phyloP scores from a whole-genome alignment of 140 eudicot species.

The Anethum foeniculum region DNA sequence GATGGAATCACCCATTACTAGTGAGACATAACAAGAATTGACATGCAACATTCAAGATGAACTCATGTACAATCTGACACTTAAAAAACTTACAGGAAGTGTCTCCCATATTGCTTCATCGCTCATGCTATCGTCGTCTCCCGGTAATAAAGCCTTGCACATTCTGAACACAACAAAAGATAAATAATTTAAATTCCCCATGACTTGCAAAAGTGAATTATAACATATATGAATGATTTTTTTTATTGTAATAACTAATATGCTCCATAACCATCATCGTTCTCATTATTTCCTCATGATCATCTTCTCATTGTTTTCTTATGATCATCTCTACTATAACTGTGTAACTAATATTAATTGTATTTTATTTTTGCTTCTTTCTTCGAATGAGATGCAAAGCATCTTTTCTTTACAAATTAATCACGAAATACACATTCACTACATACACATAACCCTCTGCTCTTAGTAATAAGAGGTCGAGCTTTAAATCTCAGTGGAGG shows the following conservation, averaged over 20 bases:
- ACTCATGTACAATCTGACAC: neutral
- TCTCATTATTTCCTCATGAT: neutral
- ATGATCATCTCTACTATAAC: neutral
- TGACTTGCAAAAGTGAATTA: neutral
- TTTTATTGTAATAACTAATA: neutral
- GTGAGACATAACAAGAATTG: constrained; percentile 4
- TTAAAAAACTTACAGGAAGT: constrained; percentile 57
- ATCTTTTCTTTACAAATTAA: neutral
- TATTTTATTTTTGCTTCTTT: neutral
- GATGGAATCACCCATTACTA: neutral
- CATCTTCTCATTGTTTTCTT: neutral
- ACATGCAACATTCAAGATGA: neutral
- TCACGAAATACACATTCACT: neutral
- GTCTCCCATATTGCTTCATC: constrained; percentile 99
- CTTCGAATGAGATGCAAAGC: neutral
- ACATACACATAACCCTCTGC: neutral
- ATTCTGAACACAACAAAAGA: constrained; percentile 45
- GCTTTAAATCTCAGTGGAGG: neutral
- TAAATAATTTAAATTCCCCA: neutral
- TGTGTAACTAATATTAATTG: neutral
- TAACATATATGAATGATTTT: neutral
- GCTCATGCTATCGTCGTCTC: constrained; percentile 88
- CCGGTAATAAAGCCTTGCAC: constrained; percentile 99
- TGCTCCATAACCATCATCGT: constrained; percentile 1
- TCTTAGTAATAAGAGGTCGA: neutral